A percentile compares a stretch with the other conserved stretches of the same genome.
Evolutionary conservation across 371 early-diverging fungal genomes (phyloP).

Genomic region (Cladochytrium tenue): DNA sequence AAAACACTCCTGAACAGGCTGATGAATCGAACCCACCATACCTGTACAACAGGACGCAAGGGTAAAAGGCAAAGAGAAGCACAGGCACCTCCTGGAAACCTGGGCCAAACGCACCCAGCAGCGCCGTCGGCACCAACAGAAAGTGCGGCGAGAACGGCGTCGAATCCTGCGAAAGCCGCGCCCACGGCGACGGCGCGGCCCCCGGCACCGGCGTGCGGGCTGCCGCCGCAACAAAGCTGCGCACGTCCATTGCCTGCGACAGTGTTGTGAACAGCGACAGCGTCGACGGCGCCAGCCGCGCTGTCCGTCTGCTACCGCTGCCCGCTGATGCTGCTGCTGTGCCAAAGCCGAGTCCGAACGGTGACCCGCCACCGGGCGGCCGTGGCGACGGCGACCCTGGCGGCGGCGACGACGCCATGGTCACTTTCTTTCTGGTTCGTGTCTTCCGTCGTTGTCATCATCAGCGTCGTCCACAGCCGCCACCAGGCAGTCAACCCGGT

Average conservation of each 20-base stretch:
- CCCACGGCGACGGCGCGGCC: neutral
- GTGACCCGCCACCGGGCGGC: neutral
- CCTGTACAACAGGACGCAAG: neutral
- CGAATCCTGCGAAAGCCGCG: neutral
- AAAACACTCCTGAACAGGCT: too few relatives aligned
- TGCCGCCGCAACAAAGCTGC: neutral
- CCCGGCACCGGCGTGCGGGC: neutral
- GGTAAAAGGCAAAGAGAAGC: neutral
- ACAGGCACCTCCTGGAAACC: neutral
- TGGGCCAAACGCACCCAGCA: neutral
- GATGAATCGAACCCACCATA: neutral
- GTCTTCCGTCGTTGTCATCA: too few relatives aligned
- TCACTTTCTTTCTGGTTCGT: too few relatives aligned
- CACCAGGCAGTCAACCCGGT: too few relatives aligned
- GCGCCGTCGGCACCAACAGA: neutral
- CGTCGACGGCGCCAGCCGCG: neutral
- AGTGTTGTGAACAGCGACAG: neutral
- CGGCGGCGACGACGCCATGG: too few relatives aligned
- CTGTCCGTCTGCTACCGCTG: neutral
- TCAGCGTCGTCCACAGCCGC: too few relatives aligned
- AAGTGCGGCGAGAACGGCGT: conserved; percentile 1
- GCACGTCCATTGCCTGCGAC: neutral
- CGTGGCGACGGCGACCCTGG: too few relatives aligned
- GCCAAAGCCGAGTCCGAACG: neutral
- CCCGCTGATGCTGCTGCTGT: too few relatives aligned